These are phyloP conservation scores for Podospora sp. DNA, from an alignment of 495 filamentous ascomycete species.

Conservation along the genomic window DNA sequence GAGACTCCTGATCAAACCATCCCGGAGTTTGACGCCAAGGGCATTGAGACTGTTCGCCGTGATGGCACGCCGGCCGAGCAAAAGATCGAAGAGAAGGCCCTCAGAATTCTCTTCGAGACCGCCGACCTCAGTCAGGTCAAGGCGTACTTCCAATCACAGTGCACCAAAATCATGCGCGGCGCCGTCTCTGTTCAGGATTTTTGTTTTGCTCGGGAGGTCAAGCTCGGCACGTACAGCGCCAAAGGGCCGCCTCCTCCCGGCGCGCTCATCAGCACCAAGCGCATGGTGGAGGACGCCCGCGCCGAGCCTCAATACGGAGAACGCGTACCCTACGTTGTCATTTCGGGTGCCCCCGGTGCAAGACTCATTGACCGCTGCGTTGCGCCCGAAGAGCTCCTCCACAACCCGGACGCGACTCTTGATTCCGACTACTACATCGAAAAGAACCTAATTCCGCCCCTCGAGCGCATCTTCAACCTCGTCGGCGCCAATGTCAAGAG, in stretches of 20 bases:
- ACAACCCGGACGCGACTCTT: conserved; percentile 75
- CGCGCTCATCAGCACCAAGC: conserved; percentile 79
- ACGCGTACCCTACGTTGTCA: conserved; percentile 90
- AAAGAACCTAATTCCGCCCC: conserved; percentile 92
- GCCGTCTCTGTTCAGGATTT: conserved; percentile 92
- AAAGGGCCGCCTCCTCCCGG: conserved; percentile 75
- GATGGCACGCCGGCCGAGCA: conserved; percentile 96
- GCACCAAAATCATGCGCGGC: conserved; percentile 89
- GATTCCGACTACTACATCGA: conserved; percentile 96
- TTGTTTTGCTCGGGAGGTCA: conserved; percentile 89
- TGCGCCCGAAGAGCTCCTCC: conserved; percentile 78
- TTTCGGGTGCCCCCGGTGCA: conserved; percentile 83
- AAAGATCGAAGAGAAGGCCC: conserved; percentile 93
- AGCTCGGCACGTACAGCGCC: conserved; percentile 85
- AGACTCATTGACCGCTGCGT: conserved; percentile 89
- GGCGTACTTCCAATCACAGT: conserved; percentile 85
- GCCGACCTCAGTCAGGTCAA: conserved; percentile 90
- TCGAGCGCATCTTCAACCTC: conserved; percentile 96
- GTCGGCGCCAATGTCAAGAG: conserved; percentile 87
- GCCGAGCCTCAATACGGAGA: conserved; percentile 94
- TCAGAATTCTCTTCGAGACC: conserved; percentile 83
- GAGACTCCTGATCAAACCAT: conserved; percentile 74
- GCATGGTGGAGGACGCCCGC: conserved; percentile 82
- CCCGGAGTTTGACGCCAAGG: conserved; percentile 96
- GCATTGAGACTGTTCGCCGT: conserved; percentile 93